These are phyloP conservation scores for Diaporthe destruens DNA, from an alignment of 2,329 filamentous ascomycete species.

Conservation along the genomic window DNA sequence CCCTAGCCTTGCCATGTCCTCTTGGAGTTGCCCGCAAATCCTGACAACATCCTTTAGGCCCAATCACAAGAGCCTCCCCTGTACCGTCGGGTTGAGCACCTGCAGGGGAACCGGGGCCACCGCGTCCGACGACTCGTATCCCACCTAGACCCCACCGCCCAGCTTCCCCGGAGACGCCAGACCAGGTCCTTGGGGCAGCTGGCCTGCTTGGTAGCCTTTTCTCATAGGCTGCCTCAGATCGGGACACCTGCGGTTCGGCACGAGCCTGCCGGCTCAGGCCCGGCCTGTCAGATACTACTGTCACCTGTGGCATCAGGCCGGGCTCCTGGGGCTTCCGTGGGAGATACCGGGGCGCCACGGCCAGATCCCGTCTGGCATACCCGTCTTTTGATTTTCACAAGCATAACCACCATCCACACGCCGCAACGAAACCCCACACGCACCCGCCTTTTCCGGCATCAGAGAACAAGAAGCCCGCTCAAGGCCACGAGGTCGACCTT, in stretches of 20 bases:
- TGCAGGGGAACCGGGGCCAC: conserved; percentile 19
- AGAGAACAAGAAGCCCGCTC: neutral
- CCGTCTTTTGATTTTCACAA: neutral
- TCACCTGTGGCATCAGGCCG: conserved; percentile 13
- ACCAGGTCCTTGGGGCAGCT: conserved; percentile 21
- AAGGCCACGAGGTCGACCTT: neutral
- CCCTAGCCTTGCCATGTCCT: conserved; percentile 11
- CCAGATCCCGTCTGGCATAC: neutral
- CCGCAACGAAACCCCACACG: neutral
- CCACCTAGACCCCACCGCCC: conserved; percentile 19
- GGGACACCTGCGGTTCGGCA: conserved; percentile 26
- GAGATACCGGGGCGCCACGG: neutral
- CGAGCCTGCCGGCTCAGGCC: conserved; percentile 18
- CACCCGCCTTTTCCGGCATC: neutral
- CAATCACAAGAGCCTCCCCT: conserved; percentile 28
- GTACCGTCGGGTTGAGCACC: conserved; percentile 22
- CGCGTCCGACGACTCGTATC: conserved; percentile 19
- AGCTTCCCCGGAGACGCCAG: conserved; percentile 18
- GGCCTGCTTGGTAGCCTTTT: neutral
- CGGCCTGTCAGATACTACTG: conserved; percentile 33
- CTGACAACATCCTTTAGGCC: conserved; percentile 2
- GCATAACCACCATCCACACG: conserved; percentile 3
- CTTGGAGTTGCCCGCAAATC: conserved; percentile 13
- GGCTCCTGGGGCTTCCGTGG: neutral
- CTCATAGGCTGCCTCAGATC: conserved; percentile 27